phyloP scores from a whole-genome alignment of 148 eudicot genomes.

The Heliosperma pusillum region DNA sequence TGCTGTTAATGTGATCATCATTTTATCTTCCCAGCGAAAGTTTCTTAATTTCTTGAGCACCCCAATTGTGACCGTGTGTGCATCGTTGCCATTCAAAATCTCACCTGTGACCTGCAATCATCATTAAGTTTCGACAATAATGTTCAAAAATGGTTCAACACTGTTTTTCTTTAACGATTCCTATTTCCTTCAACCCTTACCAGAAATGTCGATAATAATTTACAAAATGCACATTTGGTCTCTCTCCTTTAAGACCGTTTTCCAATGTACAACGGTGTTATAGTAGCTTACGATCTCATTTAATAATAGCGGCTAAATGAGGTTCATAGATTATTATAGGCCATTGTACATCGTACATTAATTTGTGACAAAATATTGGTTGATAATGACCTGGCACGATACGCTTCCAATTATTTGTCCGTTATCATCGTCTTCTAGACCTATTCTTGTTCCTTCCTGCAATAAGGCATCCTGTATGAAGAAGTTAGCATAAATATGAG shows the following conservation, averaged over 20 bases:
- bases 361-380: not conserved
- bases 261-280: too few relatives aligned
- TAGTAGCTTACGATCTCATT: too few relatives aligned
- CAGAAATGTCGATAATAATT: not conserved
- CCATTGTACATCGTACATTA: not conserved
- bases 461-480: not conserved
- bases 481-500: too few relatives aligned
- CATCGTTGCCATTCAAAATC: constrained; percentile 35
- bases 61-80: constrained; percentile 35
- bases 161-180: too few relatives aligned
- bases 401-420: not conserved
- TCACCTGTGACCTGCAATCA: constrained; percentile 34
- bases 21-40: constrained; percentile 48
- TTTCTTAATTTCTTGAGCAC: constrained; percentile 28
- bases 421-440: not conserved
- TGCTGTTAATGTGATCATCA: constrained; percentile 42
- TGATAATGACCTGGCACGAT: not conserved
- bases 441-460: not conserved
- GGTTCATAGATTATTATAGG: not conserved
- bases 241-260: too few relatives aligned
- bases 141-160: not conserved
- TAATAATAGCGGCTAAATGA: too few relatives aligned
- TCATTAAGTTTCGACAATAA: not conserved
- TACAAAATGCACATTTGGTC: too few relatives aligned
- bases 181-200: too few relatives aligned